Evolutionary conservation across 768 basidiomycete genomes (phyloP).

Genomic region (Daedalea quercina): DNA sequence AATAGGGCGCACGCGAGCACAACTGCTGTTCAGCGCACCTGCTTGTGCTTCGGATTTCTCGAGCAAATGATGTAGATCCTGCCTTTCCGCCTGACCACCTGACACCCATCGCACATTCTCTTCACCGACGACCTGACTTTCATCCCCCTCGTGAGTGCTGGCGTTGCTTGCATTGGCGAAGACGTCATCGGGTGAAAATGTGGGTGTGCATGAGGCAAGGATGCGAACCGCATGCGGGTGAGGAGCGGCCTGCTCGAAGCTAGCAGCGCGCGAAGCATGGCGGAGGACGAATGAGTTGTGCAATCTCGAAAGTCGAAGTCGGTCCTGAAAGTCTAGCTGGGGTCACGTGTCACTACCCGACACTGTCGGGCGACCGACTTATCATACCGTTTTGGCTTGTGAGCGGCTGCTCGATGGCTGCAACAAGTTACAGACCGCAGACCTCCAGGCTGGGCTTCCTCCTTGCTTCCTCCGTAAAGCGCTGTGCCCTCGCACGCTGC

Average conservation of each 20-base stretch:
- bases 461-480: too few relatives aligned
- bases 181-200: slow-evolving; percentile 27
- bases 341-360: too few relatives aligned
- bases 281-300: slow-evolving; percentile 2
- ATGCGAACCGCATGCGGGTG: slow-evolving; percentile 36
- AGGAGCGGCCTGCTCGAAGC: slow-evolving; percentile 57
- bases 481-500: too few relatives aligned
- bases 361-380: too few relatives aligned
- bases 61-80: slow-evolving; percentile 89
- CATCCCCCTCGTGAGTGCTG: slow-evolving; percentile 66
- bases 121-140: slow-evolving; percentile 96
- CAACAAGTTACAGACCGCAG: too few relatives aligned
- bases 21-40: slow-evolving; percentile 43
- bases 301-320: too few relatives aligned
- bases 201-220: slow-evolving; percentile 12
- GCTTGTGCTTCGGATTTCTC: slow-evolving; percentile 96
- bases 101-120: slow-evolving; percentile 91
- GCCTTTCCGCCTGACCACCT: slow-evolving; percentile 82
- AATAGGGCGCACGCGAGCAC: not conserved
- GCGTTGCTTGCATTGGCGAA: slow-evolving; percentile 18
- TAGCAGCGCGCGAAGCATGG: slow-evolving; percentile 63
- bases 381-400: too few relatives aligned
- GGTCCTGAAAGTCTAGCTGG: too few relatives aligned
- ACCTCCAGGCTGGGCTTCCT: too few relatives aligned
- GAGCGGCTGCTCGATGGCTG: too few relatives aligned